Base-by-base conservation (phyloP, 805 yeast genomes). In the Yamadazyma nakazawae region DNA sequence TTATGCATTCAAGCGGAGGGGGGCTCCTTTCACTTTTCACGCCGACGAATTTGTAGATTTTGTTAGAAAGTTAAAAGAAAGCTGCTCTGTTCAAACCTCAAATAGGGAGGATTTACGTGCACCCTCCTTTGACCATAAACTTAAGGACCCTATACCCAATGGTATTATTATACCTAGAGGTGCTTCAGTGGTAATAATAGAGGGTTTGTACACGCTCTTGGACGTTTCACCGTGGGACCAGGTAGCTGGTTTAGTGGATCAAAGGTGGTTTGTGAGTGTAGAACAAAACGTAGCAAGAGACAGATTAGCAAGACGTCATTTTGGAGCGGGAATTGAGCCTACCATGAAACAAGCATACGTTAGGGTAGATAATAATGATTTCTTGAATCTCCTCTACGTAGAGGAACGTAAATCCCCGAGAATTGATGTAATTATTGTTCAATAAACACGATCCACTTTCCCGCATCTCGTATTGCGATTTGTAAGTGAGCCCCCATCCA, bases 21-120 rank as follows among this genome's bases (percentile, higher is more conserved):
- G 97, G 0, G 85, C 96, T 0, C 94, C 96, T 2, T 79, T 75
- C 55, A 90, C 97, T 0, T 92, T 91, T 66, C 91, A 91, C 58
- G 78, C 84, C 63, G 26, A 56, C 52, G 43, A 50, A 13, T 61
- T 70, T 43, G 56, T 69, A 14, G 54, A 51, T 2, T 55, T 63
- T 26, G 54, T 66, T 5, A 42, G 50, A 34, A 37, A 47, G 21
- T 45, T 65, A 26, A 21, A 21, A 45, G 34, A 10, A n/a, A 45
- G 48, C 19, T 43, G 46, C 14, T 5, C 5, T 12, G 32, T 21
- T 21, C 24, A 7, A 21, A 21, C 16, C 2, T 10, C 40, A 14
- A 46, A 48, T 46, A 53, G 52, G 28, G 75, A 76, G 0, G 58
- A 66, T 14, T 70, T 83, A 7, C 49, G 50, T 18, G 70, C 79